Conservation (phyloP, 129 eudicot genomes). For the Flaveria trinervia region DNA sequence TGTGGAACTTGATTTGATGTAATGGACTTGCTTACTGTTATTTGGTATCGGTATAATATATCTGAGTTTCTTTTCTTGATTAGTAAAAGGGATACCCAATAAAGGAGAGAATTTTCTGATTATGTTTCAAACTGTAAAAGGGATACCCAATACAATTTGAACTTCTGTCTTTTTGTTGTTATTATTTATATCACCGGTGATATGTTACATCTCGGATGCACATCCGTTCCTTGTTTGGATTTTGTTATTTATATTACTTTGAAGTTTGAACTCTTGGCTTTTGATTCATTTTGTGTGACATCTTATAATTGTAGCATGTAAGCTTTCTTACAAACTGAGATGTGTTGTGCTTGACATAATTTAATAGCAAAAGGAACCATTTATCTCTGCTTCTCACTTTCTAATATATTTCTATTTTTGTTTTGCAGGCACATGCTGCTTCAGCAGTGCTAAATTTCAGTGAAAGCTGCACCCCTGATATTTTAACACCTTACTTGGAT, state of each 20-base stretch:
- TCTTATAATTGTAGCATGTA: background rate
- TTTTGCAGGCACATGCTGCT: constrained; percentile 83
- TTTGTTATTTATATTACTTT: background rate
- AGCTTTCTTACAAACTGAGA: background rate
- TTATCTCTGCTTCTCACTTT: background rate
- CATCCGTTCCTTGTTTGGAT: background rate
- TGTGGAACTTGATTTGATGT: background rate
- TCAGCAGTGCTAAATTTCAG: constrained; percentile 91
- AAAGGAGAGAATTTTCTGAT: background rate
- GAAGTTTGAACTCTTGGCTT: background rate
- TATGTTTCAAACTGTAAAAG: background rate
- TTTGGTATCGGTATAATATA: background rate
- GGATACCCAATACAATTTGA: background rate
- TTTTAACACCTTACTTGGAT: constrained; percentile 78
- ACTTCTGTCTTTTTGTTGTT: too few species aligned
- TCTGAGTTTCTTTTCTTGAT: background rate
- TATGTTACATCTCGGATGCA: background rate
- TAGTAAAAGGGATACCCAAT: background rate
- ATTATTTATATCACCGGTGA: background rate
- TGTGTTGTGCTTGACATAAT: background rate
- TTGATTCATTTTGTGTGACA: background rate
- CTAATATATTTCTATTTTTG: background rate
- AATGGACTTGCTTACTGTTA: background rate
- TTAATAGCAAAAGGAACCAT: background rate
- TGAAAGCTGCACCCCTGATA: constrained; percentile 91